Percentiles rank a stretch among this genome's conserved stretches.
Evolutionary conservation across 441 rosid species (phyloP).

Genomic region (Syzygium malaccense): DNA sequence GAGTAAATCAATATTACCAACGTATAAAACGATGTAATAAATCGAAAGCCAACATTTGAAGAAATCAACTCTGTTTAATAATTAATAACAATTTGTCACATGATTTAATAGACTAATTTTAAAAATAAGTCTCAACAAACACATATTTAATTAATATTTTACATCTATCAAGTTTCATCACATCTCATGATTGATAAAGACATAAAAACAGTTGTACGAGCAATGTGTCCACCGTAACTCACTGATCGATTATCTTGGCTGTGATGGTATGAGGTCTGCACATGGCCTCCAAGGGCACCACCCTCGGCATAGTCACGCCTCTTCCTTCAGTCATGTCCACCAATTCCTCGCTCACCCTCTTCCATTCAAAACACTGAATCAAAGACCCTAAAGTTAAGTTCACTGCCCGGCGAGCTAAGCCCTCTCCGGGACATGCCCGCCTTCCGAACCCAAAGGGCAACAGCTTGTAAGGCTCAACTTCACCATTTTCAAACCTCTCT

Average conservation of each 20-base stretch:
- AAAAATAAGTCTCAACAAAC: too few species aligned
- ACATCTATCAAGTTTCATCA: background rate
- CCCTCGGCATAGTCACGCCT: background rate
- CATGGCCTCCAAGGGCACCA: background rate
- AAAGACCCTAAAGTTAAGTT: slow-evolving; percentile 1
- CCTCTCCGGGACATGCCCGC: slow-evolving; percentile 1
- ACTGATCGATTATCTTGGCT: background rate
- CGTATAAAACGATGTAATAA: too few species aligned
- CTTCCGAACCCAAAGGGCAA: background rate
- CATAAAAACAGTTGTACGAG: background rate
- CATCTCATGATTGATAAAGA: background rate
- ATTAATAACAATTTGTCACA: too few species aligned
- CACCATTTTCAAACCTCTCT: background rate
- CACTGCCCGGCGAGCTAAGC: background rate
- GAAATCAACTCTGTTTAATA: too few species aligned
- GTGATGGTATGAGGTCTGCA: background rate
- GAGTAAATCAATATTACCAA: too few species aligned
- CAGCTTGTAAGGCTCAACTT: background rate
- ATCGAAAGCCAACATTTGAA: too few species aligned
- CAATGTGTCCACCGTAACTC: background rate
- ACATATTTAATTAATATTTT: too few species aligned
- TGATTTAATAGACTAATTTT: too few species aligned
- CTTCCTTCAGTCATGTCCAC: background rate
- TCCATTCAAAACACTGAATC: slow-evolving; percentile 4
- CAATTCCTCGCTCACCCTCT: background rate